Evolutionary conservation across 805 yeast genomes (phyloP).

Genomic region (Lipomyces yamadae): DNA sequence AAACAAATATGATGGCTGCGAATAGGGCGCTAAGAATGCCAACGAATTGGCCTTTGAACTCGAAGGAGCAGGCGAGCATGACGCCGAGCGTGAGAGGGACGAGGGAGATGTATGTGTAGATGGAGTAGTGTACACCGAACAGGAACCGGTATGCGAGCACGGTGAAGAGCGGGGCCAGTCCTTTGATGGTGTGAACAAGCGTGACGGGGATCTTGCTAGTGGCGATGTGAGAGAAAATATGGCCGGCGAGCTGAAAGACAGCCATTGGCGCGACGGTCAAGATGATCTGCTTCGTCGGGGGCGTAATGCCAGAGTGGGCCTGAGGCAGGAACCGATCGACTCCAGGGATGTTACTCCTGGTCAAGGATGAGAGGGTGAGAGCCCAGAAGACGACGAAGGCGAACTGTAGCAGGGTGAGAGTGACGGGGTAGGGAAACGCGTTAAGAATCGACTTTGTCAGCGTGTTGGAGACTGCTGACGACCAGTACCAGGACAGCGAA

Average conservation of each 20-base stretch:
- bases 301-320: slow-evolving; percentile 39
- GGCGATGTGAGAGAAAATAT: slow-evolving; percentile 89
- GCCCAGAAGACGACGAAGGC: slow-evolving; percentile 66
- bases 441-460: slow-evolving; percentile 77
- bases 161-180: slow-evolving; percentile 86
- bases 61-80: slow-evolving; percentile 61
- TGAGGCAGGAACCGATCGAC: slow-evolving; percentile 42
- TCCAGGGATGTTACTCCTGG: slow-evolving; percentile 46
- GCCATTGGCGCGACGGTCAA: slow-evolving; percentile 91
- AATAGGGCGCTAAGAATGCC: slow-evolving; percentile 73
- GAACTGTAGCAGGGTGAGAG: slow-evolving; percentile 88
- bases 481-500: slow-evolving; percentile 79
- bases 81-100: slow-evolving; percentile 83
- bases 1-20: slow-evolving; percentile 76
- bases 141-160: slow-evolving; percentile 74
- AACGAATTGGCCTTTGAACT: slow-evolving; percentile 52
- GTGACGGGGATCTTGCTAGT: slow-evolving; percentile 92
- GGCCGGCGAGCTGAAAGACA: slow-evolving; percentile 88
- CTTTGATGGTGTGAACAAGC: slow-evolving; percentile 90
- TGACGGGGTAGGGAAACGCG: slow-evolving; percentile 77
- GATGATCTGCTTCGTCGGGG: slow-evolving; percentile 59
- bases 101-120: slow-evolving; percentile 75
- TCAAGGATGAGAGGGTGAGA: slow-evolving; percentile 25
- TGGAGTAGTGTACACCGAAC: slow-evolving; percentile 61
- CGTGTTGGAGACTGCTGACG: slow-evolving; percentile 80